phyloP scores from a whole-genome alignment of 208 protist species.

The Naegleria gruberi region DNA sequence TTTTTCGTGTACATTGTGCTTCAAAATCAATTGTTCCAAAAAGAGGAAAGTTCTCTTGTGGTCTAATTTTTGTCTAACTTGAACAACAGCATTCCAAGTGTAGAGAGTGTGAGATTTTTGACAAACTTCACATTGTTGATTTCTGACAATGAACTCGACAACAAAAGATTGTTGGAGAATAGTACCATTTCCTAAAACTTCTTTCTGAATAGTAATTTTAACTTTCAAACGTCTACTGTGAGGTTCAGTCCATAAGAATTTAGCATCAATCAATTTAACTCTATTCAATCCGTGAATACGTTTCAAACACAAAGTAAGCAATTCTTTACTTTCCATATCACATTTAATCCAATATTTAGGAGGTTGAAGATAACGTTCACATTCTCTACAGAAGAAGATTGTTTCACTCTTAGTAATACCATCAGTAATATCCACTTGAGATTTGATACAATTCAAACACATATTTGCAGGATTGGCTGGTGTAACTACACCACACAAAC shows the following conservation, averaged over 20 bases:
- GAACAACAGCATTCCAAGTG: constrained; percentile 93
- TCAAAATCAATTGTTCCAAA: constrained; percentile 97
- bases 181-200: constrained; percentile 76
- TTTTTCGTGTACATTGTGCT: constrained; percentile 87
- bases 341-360: constrained; percentile 89
- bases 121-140: constrained; percentile 92
- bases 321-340: constrained; percentile 92
- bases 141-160: constrained; percentile 92
- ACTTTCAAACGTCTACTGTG: constrained; percentile 96
- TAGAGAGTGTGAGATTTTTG: constrained; percentile 85
- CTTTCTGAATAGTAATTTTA: constrained; percentile 97
- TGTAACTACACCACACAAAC: not conserved
- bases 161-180: constrained; percentile 93
- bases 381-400: constrained; percentile 83
- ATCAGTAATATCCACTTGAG: constrained; percentile 95
- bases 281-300: constrained; percentile 84
- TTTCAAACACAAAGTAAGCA: constrained; percentile 94
- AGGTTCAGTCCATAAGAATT: constrained; percentile 98
- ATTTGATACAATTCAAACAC: constrained; percentile 93
- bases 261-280: constrained; percentile 93
- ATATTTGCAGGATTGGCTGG: constrained; percentile 94
- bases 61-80: constrained; percentile 95
- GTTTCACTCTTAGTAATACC: constrained; percentile 90
- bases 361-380: constrained; percentile 88
- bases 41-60: constrained; percentile 98